Conservation (phyloP, 768 basidiomycete genomes). For the Myochromella boudieri region DNA sequence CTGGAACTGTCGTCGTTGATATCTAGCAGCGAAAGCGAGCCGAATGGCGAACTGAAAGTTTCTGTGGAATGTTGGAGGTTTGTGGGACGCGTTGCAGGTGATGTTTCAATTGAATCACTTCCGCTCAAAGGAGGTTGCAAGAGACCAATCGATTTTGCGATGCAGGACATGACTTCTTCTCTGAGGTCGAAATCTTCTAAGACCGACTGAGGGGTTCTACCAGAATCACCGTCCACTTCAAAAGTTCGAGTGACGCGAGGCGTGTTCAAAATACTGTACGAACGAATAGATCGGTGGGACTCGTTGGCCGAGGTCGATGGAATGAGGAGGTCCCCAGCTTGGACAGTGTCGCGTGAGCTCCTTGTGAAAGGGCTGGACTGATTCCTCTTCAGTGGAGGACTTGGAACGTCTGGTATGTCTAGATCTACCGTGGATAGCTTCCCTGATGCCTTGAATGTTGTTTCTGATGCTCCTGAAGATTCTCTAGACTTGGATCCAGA, state of each 20-base stretch:
- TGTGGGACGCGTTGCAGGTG: conserved; percentile 56
- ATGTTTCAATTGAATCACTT: conserved; percentile 62
- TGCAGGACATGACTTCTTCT: conserved; percentile 95
- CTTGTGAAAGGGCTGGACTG: conserved; percentile 21
- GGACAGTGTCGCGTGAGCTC: conserved; percentile 57
- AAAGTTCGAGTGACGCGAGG: conserved; percentile 40
- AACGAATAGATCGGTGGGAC: conserved; percentile 45
- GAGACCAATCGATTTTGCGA: conserved; percentile 95
- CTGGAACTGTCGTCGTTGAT: conserved; percentile 70
- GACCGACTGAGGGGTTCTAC: conserved; percentile 28
- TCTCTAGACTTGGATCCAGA: conserved; percentile 21
- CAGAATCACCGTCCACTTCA: conserved; percentile 21
- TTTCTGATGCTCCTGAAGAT: conserved; percentile 23
- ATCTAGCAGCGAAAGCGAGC: conserved; percentile 72
- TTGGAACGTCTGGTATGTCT: conserved; percentile 5
- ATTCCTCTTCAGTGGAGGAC: conserved; percentile 4
- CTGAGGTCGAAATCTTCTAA: conserved; percentile 89
- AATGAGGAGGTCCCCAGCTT: conserved; percentile 76
- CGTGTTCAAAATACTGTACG: conserved; percentile 49
- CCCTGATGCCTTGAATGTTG: conserved; percentile 5
- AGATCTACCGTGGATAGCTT: conserved; percentile 11
- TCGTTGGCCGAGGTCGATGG: conserved; percentile 52
- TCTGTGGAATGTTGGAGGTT: conserved; percentile 40
- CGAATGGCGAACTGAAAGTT: conserved; percentile 64
- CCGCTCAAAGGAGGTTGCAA: conserved; percentile 81